Evolutionary conservation across 164 flowering plant species (phyloP).

Genomic region (Piper longum): DNA sequence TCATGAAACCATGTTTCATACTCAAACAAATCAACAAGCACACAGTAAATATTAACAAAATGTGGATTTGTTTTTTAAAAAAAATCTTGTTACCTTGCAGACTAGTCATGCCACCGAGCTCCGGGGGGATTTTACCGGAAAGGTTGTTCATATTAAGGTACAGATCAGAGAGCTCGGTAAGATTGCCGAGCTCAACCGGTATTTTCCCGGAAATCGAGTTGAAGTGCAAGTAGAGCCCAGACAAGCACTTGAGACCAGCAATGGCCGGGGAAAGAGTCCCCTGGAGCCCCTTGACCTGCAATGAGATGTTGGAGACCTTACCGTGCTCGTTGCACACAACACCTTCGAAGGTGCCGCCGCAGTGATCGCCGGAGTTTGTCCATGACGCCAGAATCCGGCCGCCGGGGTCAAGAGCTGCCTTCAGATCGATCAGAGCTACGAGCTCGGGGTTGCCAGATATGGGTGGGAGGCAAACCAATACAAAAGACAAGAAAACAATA

Average conservation of each 20-base stretch:
- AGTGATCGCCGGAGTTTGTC: conserved; percentile 42
- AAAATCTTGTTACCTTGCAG: conserved; percentile 49
- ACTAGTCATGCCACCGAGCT: conserved; percentile 55
- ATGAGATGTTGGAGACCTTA: conserved; percentile 64
- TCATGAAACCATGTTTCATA: background rate
- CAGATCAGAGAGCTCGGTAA: conserved; percentile 63
- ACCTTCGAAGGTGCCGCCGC: conserved; percentile 61
- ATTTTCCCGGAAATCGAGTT: conserved; percentile 59
- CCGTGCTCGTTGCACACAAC: conserved; percentile 68
- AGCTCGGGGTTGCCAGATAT: conserved; percentile 28
- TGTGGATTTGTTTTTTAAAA: too few relatives aligned
- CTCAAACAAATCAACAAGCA: conserved; percentile 2
- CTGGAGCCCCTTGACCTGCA: conserved; percentile 72
- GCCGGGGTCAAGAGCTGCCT: conserved; percentile 58
- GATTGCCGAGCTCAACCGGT: conserved; percentile 57
- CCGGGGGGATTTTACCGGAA: conserved; percentile 56
- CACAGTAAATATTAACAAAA: background rate
- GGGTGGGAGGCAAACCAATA: conserved; percentile 1
- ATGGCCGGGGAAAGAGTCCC: conserved; percentile 55
- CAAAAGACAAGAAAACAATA: conserved; percentile 5
- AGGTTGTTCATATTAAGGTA: conserved; percentile 78
- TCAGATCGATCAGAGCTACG: conserved; percentile 45
- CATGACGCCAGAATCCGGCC: conserved; percentile 52
- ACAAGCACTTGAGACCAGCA: conserved; percentile 55
- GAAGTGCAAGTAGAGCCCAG: conserved; percentile 85